phyloP scores from a whole-genome alignment of 371 early-diverging fungal species.

The Lichtheimia ramosa region DNA sequence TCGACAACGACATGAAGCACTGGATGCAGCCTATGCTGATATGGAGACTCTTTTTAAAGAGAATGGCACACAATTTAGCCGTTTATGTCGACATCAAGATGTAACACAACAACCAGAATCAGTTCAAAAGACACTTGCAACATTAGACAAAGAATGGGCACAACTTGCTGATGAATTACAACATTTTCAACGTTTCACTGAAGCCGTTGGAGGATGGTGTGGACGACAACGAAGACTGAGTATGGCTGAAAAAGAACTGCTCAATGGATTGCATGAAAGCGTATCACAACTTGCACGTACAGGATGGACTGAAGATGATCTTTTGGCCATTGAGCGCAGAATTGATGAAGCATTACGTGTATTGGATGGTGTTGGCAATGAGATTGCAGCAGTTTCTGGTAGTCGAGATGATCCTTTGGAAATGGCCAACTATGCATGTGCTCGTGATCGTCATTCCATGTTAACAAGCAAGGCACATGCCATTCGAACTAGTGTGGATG shows the following conservation, averaged over 20 bases:
- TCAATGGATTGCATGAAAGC: slow-evolving; percentile 29
- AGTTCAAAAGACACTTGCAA: slow-evolving; percentile 14
- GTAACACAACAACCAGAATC: slow-evolving; percentile 19
- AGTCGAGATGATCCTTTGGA: slow-evolving; percentile 40
- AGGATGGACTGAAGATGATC: slow-evolving; percentile 21
- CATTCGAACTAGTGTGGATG: slow-evolving; percentile 19
- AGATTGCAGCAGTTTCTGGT: slow-evolving; percentile 19
- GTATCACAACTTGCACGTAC: slow-evolving; percentile 23
- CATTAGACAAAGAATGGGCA: slow-evolving; percentile 32
- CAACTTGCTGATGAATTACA: slow-evolving; percentile 26
- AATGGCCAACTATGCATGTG: slow-evolving; percentile 47
- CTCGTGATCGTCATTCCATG: slow-evolving; percentile 29
- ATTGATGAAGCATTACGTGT: slow-evolving; percentile 22
- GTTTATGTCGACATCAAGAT: slow-evolving; percentile 13
- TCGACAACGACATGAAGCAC: slow-evolving; percentile 22
- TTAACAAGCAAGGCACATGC: slow-evolving; percentile 21
- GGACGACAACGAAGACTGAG: slow-evolving; percentile 35
- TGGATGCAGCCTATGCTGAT: slow-evolving; percentile 15
- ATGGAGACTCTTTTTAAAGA: slow-evolving; percentile 17
- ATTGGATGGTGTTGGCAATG: slow-evolving; percentile 21
- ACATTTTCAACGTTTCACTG: slow-evolving; percentile 23
- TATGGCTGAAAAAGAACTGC: slow-evolving; percentile 19
- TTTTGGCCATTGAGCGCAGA: slow-evolving; percentile 17
- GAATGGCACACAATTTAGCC: slow-evolving; percentile 17
- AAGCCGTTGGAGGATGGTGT: slow-evolving; percentile 37